phyloP scores from a whole-genome alignment of 108 stramenopile genomes.

The Skeletonema potamos region DNA sequence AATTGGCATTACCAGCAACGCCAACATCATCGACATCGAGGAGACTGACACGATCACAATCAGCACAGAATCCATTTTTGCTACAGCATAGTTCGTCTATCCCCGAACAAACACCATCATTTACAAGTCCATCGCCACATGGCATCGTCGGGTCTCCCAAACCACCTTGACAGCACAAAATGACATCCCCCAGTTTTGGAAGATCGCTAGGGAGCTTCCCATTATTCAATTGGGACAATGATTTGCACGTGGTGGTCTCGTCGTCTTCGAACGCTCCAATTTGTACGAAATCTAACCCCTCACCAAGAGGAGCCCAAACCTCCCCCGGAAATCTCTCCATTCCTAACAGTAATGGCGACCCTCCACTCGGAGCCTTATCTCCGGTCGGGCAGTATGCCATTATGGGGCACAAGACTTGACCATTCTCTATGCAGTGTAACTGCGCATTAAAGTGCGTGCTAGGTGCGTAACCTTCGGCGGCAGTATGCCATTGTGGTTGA shows the following conservation, averaged over 20 bases:
- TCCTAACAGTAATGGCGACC: neutral
- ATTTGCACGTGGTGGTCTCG: neutral
- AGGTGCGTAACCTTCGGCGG: neutral
- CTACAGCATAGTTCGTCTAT: too few species aligned
- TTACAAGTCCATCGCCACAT: too few species aligned
- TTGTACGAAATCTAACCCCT: neutral
- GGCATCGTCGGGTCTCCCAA: too few species aligned
- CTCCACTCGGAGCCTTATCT: neutral
- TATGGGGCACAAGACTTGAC: neutral
- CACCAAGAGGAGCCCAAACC: neutral
- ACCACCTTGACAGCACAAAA: neutral
- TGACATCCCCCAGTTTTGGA: neutral
- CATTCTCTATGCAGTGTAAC: neutral
- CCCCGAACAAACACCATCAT: too few species aligned
- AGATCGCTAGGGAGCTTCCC: neutral
- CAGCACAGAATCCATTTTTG: too few species aligned
- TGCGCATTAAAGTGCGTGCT: neutral
- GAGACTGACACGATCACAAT: too few species aligned
- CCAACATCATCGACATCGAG: neutral
- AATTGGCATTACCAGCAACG: neutral
- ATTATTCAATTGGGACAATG: neutral
- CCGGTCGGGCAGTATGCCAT: neutral
- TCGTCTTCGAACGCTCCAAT: neutral
- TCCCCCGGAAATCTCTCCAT: neutral
- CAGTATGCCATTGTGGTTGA: neutral